Base-by-base conservation (phyloP, 345 rosid species). In the Linum tenue region DNA sequence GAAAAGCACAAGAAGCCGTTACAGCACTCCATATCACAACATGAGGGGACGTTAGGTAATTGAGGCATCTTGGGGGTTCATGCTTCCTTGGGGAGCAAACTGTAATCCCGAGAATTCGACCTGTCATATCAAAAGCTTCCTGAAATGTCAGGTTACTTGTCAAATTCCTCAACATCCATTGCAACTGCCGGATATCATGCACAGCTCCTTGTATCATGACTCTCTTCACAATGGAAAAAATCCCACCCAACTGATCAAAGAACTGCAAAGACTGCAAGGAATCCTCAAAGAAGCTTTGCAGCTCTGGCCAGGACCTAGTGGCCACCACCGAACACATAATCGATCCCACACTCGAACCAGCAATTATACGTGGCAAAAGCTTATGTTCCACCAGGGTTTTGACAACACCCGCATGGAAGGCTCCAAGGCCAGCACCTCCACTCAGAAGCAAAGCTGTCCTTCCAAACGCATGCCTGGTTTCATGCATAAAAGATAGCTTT, bases 1-100 rank as follows among this genome's bases (percentile, higher is more conserved):
- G 99, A 65, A 94, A 94, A 62, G 99, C 99, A 67, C 97, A 94
- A 53, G 99, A 94, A 69, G 97, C 99, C 17, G 91, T 87, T 58
- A 94, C 99, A 16, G 97, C 99, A 39, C 99, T 94, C 97, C 97
- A 94, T 78, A 94, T 91, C 36, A 94, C 95, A 62, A 95, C 99
- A 62, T 95, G 99, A 75, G 99, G 97, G 0, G 99, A 89, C 50
- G 94, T 95, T 76, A 95, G 80, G 80, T 95, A 95, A 75, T 95
- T 95, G 72, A 95, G 94, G 78, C 97, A 91, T 71, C 97, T 82
- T 43, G 99, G 99, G 8, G 99, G 97, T 74, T 95, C 97, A n/a
- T 91, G 97, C 77, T 91, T 95, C 80, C 99, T 85, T 0, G 95
- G 95, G 14, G 99, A 95, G 80, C 99, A 95, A 62, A 95, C 97